Base-by-base conservation (phyloP, 768 basidiomycete species). In the Pleurotus tuber-regium region DNA sequence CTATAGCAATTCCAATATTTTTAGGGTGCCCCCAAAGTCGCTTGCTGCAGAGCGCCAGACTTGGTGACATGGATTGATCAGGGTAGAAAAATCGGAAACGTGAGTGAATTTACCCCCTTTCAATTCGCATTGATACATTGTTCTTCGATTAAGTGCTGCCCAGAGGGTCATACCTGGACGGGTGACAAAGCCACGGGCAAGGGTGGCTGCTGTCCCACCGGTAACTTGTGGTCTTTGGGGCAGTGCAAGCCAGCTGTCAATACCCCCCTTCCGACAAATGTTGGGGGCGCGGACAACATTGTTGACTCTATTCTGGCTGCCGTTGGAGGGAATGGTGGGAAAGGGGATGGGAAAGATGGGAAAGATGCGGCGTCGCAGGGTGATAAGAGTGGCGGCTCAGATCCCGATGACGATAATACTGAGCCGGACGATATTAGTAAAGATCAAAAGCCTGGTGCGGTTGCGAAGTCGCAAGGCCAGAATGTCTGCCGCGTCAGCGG, bases 11-110 rank as follows among this genome's bases (percentile, higher is more conserved):
- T 28, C 16, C 23, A 33, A 12, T 9, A 18, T 48, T 12, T 2
- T 21, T 19, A 47, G 46, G 46, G 31, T 14, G 23, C 31, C 30
- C 19, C 18, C 9, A 8, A 6, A 12, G 4, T 48, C n/a, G 19
- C 31, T 19, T 48, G 29, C 16, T 23, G 46, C 21, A 31, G 16
- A 19, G 29, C 46, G 29, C 46, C 46, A 4, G 31, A 21, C 19
- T 33, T 24, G 23, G 41, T 42, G 46, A 48, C 46, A 35, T 48
- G 46, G 31, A 35, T 48, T 33, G 46, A 36, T 48, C 19, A 11
- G 46, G 31, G 46, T 21, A 48, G 21, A 4, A 48, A 35, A 35
- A 31, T 35, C 2, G 31, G 46, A 7, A 48, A 48, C 35, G 46
- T 48, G 46, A 35, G 31, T 16, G 29, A 23, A 18, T 14, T 35